Base-by-base conservation (phyloP, 2,329 filamentous ascomycete species). In the Clonostachys rhizophaga region DNA sequence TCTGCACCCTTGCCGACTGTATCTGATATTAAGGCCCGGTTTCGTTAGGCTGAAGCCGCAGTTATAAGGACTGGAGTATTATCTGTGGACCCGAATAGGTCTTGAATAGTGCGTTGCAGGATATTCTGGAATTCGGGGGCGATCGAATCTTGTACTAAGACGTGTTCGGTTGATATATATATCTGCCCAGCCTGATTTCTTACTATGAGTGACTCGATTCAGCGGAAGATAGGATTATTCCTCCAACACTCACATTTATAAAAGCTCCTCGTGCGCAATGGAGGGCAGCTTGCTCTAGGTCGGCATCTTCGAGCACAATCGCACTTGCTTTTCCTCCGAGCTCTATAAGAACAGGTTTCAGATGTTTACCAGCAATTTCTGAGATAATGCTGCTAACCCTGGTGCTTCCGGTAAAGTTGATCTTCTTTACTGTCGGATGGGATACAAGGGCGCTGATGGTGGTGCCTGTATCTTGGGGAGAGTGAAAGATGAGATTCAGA, bases 151-250 rank as follows among this genome's bases (percentile, higher is more conserved):
- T 67, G 61, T 10, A 70, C 62, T 14, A 71, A 48, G 12, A 86
- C 78, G 14, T 81, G 75, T 60, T 87, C 84, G 0, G 84, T 87
- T 8, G 76, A 73, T 84, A 88, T 87, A 69, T 85, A 89, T 40
- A 88, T 80, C 67, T 89, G 85, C 1, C 85, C 85, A 18, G 48
- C 30, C 48, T 24, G 7, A 24, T 24, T 24, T 24, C 6, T 24
- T 8, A 24, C 8, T 57, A 37, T 24, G 24, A 24, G 24, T 24
- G 24, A 24, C 24, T 24, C 24, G 24, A 24, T 24, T 24, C 7
- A 24, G 24, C 24, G 24, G 24, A 24, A 24, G 24, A 8, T 24
- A 24, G 24, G 6, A 24, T 24, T 24, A 24, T 24, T 24, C 24
- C 24, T 24, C 24, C 6, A 24, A 24, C 7, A 24, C 24, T 24